Base-by-base conservation (phyloP, 1,284 basidiomycete genomes). In the Apiotrichum montevideense region DNA sequence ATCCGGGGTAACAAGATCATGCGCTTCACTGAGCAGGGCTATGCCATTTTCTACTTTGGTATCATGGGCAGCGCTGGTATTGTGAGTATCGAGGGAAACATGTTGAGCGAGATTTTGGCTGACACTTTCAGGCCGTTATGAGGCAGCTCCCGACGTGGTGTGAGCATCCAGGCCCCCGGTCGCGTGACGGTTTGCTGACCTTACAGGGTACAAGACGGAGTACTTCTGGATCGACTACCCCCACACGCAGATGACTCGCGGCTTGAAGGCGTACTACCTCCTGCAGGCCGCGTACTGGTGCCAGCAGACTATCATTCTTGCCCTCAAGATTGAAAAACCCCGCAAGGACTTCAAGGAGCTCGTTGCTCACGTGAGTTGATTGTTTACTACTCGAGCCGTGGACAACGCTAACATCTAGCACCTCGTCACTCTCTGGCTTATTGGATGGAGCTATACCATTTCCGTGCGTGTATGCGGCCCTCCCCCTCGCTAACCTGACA, bases 351-450 rank as follows among this genome's bases (percentile, higher is more conserved):
- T 88, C 72, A 72, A 78, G 39, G 94, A 97, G 75, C 84, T 97
- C 10, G 83, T 96, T 13, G 84, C 77, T 8, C 81, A 82, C 69
- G 78, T 79, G 52, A 49, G 77, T 57, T 42, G 3, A 4, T 35
- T 3, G 6, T 29, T 3, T 7, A 5, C 34, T 7, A 5, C 34
- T 2, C 4, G n/a, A 1, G 39, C 21, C 42, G 5, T 10, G 10
- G 3, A 9, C 5, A 8, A 11, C 29, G 50, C 64, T 67, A 53
- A 66, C 43, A 13, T 1, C 4, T 85, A 95, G 76, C 96, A 99
- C 73, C 68, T 93, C 48, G 92, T 98, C 51, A 98, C 96, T 0
- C 81, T 98, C 32, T 99, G 94, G 93, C 82, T 98, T 33, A 84
- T 98, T 51, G 87, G 89, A 52, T 95, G 93, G 92, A 92, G 89